These are phyloP conservation scores for Coffea canephora DNA, from an alignment of 257 asterid genomes.

Conservation along the genomic window DNA sequence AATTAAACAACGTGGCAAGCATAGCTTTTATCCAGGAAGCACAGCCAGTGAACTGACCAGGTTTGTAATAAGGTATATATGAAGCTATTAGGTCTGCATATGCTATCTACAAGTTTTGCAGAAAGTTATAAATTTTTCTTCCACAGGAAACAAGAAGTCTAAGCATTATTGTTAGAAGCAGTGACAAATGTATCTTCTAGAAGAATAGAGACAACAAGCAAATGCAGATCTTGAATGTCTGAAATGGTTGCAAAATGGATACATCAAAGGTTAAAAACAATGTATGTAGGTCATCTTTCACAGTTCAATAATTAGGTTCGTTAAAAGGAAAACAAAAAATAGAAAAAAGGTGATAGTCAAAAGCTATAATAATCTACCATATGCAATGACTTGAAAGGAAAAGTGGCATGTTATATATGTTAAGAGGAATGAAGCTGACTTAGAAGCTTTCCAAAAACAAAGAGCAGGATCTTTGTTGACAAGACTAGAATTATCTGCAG, in stretches of 20 bases:
- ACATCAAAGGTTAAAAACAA: neutral
- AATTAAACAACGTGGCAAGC: neutral
- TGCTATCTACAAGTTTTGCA: no score
- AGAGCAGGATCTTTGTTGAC: neutral
- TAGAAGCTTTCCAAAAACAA: neutral
- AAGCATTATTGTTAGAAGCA: no score
- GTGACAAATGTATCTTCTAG: neutral
- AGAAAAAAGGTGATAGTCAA: neutral
- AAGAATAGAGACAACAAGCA: neutral
- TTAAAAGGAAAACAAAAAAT: neutral
- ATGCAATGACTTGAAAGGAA: neutral
- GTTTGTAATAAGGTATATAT: neutral
- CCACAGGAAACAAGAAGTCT: no score
- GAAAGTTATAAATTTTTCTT: no score
- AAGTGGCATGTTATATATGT: neutral
- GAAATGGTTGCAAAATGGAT: neutral
- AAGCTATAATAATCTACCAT: neutral
- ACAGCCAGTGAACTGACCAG: neutral
- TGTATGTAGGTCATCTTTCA: neutral
- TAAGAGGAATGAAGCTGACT: neutral
- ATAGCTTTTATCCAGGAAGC: no score
- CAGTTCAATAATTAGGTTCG: neutral
- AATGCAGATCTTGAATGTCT: neutral
- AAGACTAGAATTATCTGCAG: neutral
- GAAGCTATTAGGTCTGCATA: no score